Evolutionary conservation across 768 basidiomycete species (phyloP), one percentile per base, ranked within the genome.

Genomic region (Crassisporium funariophilum): DNA sequence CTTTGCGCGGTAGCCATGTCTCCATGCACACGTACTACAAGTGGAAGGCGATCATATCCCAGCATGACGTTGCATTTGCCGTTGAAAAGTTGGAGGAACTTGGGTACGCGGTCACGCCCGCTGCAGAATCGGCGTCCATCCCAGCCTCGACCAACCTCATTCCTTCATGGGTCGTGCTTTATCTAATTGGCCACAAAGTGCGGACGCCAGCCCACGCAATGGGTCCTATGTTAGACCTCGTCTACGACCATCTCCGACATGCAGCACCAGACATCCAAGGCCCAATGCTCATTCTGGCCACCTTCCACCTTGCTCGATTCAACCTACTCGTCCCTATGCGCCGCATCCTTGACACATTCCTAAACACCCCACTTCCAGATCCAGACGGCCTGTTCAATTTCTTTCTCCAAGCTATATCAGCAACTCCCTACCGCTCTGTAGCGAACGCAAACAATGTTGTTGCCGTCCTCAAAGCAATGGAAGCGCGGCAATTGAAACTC

Each of bases 81-180:
- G 37, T 72, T 5, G 35, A 49, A 15, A 27, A 52, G 12, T 23
- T 73, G 5, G 50, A 49, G n/a, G 10, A 15, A 15, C 11, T 17
- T 4, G 50, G 48, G 24, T 46, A 46, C 44, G 38, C 12, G 6
- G 21, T 46, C 29, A 25, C 16, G 24, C 25, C 2, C 34, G 4
- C 16, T 9, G 22, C 12, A 23, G 21, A n/a, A 19, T 34, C 22
- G 16, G 17, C 5, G 20, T 5, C n/a, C 8, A 19, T 15, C 19
- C n/a, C 6, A 15, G 13, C 25, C 38, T 37, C 13, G 10, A 4
- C 12, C 9, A 22, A 6, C 47, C 9, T 20, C 20, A 43, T 69
- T 10, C 84, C 85, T 0, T 52, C 72, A 0, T 87, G 83, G 83
- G 63, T 83, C n/a, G 58, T 77, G 9, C 62, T 86, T 22, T 71